Evolutionary conservation across 2,329 filamentous ascomycete genomes (phyloP).

Genomic region (Botrytis deweyae): DNA sequence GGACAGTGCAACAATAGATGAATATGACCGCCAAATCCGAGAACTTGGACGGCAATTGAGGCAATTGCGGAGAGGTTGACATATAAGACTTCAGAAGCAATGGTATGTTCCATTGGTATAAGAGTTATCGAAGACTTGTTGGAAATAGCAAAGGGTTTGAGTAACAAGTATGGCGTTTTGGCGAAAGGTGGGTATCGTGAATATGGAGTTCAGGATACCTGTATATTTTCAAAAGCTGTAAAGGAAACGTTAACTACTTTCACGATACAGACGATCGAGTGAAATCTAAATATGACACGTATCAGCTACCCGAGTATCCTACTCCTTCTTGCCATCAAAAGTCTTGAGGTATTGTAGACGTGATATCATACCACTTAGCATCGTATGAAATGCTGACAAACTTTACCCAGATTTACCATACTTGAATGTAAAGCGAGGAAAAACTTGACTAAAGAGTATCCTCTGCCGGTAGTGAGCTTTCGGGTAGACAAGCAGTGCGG

Average conservation of each 20-base stretch:
- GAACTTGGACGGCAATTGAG: neutral
- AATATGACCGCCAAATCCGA: neutral
- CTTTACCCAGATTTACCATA: neutral
- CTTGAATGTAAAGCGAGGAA: neutral
- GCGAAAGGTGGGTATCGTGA: neutral
- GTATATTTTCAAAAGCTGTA: neutral
- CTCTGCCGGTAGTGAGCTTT: neutral
- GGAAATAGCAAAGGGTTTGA: neutral
- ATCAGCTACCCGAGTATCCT: neutral
- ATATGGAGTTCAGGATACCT: neutral
- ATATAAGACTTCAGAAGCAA: neutral
- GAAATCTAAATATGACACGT: neutral
- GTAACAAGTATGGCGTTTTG: neutral
- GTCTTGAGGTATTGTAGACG: neutral
- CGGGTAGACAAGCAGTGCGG: neutral
- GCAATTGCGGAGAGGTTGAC: neutral
- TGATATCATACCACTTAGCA: neutral
- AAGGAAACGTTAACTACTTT: too few species aligned
- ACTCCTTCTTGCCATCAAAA: neutral
- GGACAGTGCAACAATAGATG: neutral
- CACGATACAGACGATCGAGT: neutral
- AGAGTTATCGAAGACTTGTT: neutral
- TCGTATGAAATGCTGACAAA: neutral
- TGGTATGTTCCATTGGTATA: neutral
- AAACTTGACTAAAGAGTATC: neutral